Conservation (phyloP, 2,329 filamentous ascomycete genomes). For the Xylaria sp. region DNA sequence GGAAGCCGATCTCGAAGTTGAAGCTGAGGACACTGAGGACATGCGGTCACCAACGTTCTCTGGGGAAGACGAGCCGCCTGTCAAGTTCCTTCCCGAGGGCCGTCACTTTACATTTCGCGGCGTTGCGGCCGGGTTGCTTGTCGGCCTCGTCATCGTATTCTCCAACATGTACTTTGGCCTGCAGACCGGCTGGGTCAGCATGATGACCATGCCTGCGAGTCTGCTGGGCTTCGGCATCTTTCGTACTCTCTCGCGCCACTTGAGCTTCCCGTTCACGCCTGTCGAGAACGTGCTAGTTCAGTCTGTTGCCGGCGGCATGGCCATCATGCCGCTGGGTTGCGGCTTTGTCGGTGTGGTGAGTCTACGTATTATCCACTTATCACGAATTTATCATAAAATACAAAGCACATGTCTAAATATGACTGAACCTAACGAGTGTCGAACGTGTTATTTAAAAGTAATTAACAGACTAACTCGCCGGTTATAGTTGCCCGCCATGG, state of each 20-base stretch:
- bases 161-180: slow-evolving; percentile 99
- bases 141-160: slow-evolving; percentile 92
- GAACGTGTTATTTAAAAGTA: not conserved
- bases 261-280: slow-evolving; percentile 86
- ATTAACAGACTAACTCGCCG: slow-evolving; percentile 19
- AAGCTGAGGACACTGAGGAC: slow-evolving; percentile 19
- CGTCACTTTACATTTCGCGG: slow-evolving; percentile 88
- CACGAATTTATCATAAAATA: not conserved
- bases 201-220: slow-evolving; percentile 97
- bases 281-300: slow-evolving; percentile 98
- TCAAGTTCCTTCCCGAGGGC: slow-evolving; percentile 52
- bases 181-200: slow-evolving; percentile 78
- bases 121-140: slow-evolving; percentile 79
- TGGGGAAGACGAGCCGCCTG: slow-evolving; percentile 29
- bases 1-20: slow-evolving; percentile 24
- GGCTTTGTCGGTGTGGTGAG: slow-evolving; percentile 88
- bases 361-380: slow-evolving; percentile 28
- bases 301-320: slow-evolving; percentile 93
- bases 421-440: not conserved
- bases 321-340: slow-evolving; percentile 95
- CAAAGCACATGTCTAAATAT: not conserved
- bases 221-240: slow-evolving; percentile 96
- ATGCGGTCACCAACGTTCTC: slow-evolving; percentile 19
- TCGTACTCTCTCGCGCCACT: slow-evolving; percentile 76
- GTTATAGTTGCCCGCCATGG: slow-evolving; percentile 80